Conservation (phyloP, 805 yeast species). For the Teunomyces lycoperdinae region DNA sequence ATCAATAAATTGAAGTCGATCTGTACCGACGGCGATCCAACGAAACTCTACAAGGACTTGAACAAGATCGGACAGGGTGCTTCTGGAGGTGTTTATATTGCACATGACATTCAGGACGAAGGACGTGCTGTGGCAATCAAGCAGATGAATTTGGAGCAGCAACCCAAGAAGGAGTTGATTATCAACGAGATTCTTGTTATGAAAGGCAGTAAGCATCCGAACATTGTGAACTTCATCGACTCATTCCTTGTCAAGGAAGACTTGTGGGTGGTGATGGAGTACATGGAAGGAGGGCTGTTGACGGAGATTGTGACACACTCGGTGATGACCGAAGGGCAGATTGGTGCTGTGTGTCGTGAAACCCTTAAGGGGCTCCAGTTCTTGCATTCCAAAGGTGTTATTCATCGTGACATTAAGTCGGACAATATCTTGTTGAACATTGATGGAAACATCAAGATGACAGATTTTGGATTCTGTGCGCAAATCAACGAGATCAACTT, state of each 20-base stretch:
- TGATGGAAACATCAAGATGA: constrained; percentile 86
- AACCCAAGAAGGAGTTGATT: constrained; percentile 92
- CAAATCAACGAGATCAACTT: constrained; percentile 69
- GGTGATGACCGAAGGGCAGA: constrained; percentile 89
- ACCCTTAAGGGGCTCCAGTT: constrained; percentile 83
- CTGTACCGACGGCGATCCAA: constrained; percentile 85
- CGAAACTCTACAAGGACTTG: constrained; percentile 60
- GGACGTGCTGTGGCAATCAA: constrained; percentile 81
- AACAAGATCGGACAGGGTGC: constrained; percentile 97
- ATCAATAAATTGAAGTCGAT: constrained; percentile 68
- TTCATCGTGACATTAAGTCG: constrained; percentile 94
- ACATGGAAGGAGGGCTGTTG: constrained; percentile 97
- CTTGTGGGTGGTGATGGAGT: constrained; percentile 98
- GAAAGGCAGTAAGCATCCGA: constrained; percentile 86
- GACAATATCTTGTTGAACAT: constrained; percentile 84
- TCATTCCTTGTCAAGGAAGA: constrained; percentile 70
- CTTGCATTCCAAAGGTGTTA: constrained; percentile 86
- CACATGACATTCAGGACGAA: constrained; percentile 54
- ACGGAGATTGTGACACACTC: constrained; percentile 93
- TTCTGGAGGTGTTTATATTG: constrained; percentile 94
- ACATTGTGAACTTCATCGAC: constrained; percentile 92
- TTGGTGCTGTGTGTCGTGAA: constrained; percentile 92
- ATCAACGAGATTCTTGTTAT: constrained; percentile 94
- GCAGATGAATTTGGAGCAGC: constrained; percentile 92
- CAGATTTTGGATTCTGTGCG: constrained; percentile 97